Evolutionary conservation across 2,329 filamentous ascomycete genomes (phyloP).

Genomic region (Trichoderma oligosporum): DNA sequence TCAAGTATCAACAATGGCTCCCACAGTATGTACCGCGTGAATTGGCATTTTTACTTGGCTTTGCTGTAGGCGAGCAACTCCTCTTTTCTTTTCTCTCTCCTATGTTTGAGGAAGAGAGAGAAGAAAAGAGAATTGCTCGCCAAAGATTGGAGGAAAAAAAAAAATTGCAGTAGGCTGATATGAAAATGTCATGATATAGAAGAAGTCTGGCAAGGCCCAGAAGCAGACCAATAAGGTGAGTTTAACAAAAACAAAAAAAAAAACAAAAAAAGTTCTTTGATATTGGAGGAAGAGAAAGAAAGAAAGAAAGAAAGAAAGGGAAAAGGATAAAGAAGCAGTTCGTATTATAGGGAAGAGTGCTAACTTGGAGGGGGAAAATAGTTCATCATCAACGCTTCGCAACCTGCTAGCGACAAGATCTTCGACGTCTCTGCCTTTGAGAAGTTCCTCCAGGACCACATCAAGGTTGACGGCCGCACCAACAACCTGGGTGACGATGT

Average conservation of each 20-base stretch:
- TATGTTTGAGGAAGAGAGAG: background rate
- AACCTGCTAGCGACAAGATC: slow-evolving; percentile 99
- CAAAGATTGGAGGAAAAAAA: background rate
- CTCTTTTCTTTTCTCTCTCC: slow-evolving; percentile 25
- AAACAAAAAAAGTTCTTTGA: background rate
- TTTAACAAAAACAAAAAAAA: background rate
- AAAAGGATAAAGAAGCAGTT: no score
- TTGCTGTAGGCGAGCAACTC: slow-evolving; percentile 18
- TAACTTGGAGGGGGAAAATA: slow-evolving; percentile 36
- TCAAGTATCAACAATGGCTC: slow-evolving; percentile 66
- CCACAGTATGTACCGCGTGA: slow-evolving; percentile 66
- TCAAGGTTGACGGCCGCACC: slow-evolving; percentile 98
- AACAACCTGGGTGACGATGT: slow-evolving; percentile 96
- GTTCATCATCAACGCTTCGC: slow-evolving; percentile 99
- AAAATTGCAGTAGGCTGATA: slow-evolving; percentile 92
- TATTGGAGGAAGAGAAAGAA: background rate
- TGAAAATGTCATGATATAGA: slow-evolving; percentile 52
- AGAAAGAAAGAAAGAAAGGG: no score
- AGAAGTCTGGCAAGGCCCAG: slow-evolving; percentile 66
- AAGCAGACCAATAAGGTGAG: slow-evolving; percentile 84
- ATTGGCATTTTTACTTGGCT: slow-evolving; percentile 14
- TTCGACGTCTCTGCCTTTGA: slow-evolving; percentile 98
- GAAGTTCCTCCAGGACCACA: slow-evolving; percentile 99
- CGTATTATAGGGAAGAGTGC: background rate
- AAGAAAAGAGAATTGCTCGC: background rate